Conservation (phyloP, 2,329 filamentous ascomycete genomes). For the Coleophoma crateriformis region DNA sequence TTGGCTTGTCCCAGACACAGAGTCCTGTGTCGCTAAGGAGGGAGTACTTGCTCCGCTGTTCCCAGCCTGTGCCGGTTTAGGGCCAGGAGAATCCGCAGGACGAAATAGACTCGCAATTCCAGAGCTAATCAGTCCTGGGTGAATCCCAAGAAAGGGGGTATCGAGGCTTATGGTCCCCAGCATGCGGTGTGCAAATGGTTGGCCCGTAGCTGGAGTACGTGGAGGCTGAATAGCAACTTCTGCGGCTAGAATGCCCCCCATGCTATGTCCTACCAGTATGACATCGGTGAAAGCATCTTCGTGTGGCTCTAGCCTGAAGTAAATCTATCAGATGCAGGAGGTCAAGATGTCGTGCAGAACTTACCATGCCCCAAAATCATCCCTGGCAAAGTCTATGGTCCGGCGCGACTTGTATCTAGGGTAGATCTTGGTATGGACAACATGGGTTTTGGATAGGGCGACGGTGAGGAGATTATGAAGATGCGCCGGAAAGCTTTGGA, state of each 20-base stretch:
- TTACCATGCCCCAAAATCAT: slow-evolving; percentile 77
- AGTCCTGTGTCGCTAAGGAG: slow-evolving; percentile 9
- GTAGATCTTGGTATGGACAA: slow-evolving; percentile 82
- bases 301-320: slow-evolving; percentile 63
- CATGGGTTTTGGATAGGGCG: slow-evolving; percentile 65
- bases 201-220: slow-evolving; percentile 10
- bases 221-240: slow-evolving; percentile 63
- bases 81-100: slow-evolving; percentile 30
- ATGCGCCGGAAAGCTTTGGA: slow-evolving; percentile 82
- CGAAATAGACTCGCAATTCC: slow-evolving; percentile 75
- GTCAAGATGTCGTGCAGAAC: slow-evolving; percentile 7
- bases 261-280: slow-evolving; percentile 80
- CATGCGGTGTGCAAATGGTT: slow-evolving; percentile 64
- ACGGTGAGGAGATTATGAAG: slow-evolving; percentile 70
- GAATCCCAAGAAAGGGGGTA: slow-evolving; percentile 81
- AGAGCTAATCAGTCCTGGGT: slow-evolving; percentile 80
- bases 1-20: slow-evolving; percentile 7
- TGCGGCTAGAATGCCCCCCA: slow-evolving; percentile 79
- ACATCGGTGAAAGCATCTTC: slow-evolving; percentile 71
- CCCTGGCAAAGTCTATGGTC: slow-evolving; percentile 65
- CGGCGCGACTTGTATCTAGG: slow-evolving; percentile 74
- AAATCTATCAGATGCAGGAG: slow-evolving; percentile 8
- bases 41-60: slow-evolving; percentile 11
- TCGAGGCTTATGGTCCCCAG: slow-evolving; percentile 80
- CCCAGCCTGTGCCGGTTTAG: slow-evolving; percentile 7